Evolutionary conservation across 495 filamentous ascomycete genomes (phyloP), one percentile per base, ranked within the genome.

Genomic region (Aspergillus ostianus): DNA sequence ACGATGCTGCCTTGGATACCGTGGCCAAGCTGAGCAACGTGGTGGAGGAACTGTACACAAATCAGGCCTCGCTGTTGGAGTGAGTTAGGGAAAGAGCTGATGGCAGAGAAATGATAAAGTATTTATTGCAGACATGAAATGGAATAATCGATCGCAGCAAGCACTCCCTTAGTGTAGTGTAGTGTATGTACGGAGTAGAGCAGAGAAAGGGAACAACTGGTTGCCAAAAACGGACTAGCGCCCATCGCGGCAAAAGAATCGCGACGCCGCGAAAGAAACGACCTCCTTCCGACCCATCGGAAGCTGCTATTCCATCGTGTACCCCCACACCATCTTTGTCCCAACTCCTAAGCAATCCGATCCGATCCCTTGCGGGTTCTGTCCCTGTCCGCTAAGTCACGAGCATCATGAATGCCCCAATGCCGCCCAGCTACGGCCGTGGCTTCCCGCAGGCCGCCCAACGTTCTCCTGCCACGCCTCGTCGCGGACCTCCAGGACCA

Each of bases 11-110:
- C 15, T 77, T 98, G 73, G 89, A 90, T 63, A 98, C 94, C 30
- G 95, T 98, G 66, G 93, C 93, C 78, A 97, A 96, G 85, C 73
- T 98, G 76, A 92, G 92, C 78, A 95, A 90, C 74, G 94, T 98
- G 64, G 94, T 98, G 63, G 95, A 98, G 73, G 91, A 92, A 65
- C 79, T 98, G 66, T 98, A 97, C 78, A 91, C 92, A 57, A 97
- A 97, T 80, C 95, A 98, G 77, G 94, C 94, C 49, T 95, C 92
- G 46, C 80, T 93, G 80, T 79, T 98, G 67, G 94, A 98, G 83
- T 98, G 85, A 72, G 70, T 30, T 26, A 13, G 10, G 7, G 51
- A 44, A 52, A 62, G 51, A 53, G 41, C 51, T 61, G 26, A 61
- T 64, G 58, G 27, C 65, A 32, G 18, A 48, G 50, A 53, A 62